Percentiles rank a stretch among this genome's conserved stretches.
These are phyloP conservation scores for Magnaporthales sp. DNA, from an alignment of 2,329 filamentous ascomycete species.

Conservation along the genomic window DNA sequence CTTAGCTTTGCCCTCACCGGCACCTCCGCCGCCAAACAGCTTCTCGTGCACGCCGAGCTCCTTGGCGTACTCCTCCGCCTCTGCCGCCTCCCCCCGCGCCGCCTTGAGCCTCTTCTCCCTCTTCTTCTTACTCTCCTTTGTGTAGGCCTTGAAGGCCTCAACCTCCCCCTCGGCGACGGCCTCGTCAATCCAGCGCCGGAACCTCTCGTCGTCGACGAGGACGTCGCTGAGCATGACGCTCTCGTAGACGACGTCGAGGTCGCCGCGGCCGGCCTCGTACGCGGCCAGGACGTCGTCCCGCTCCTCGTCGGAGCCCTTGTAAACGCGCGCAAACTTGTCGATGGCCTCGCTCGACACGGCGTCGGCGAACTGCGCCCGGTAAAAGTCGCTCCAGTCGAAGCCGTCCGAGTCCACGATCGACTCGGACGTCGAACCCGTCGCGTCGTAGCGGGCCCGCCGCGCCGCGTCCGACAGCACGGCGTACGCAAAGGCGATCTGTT, in stretches of 20 bases:
- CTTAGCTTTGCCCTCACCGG: conserved; percentile 10
- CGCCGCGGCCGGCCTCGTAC: conserved; percentile 64
- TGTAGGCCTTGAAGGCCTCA: conserved; percentile 58
- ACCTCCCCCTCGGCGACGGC: conserved; percentile 68
- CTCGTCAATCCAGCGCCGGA: conserved; percentile 69
- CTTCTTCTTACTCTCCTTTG: conserved; percentile 61
- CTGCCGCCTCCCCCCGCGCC: conserved; percentile 58
- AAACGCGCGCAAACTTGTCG: conserved; percentile 63
- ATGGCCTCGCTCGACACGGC: conserved; percentile 69
- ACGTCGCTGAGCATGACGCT: conserved; percentile 81
- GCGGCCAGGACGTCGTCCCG: conserved; percentile 65
- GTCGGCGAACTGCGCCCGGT: conserved; percentile 72
- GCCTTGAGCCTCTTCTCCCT: conserved; percentile 49
- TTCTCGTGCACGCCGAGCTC: conserved; percentile 68
- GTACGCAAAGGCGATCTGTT: conserved; percentile 88
- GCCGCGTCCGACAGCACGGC: conserved; percentile 79
- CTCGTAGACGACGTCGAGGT: conserved; percentile 71
- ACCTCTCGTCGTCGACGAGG: conserved; percentile 76
- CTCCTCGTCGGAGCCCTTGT: conserved; percentile 84
- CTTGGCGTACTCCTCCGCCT: conserved; percentile 68
- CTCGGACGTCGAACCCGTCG: conserved; percentile 82
- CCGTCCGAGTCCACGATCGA: conserved; percentile 67
- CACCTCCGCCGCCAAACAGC: conserved; percentile 43
- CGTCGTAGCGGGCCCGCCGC: conserved; percentile 79
- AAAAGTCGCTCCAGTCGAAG: conserved; percentile 89